Evolutionary conservation across 2,329 filamentous ascomycete species (phyloP), one percentile per base, ranked within the genome.

Genomic region (Epichloe gansuensis): DNA sequence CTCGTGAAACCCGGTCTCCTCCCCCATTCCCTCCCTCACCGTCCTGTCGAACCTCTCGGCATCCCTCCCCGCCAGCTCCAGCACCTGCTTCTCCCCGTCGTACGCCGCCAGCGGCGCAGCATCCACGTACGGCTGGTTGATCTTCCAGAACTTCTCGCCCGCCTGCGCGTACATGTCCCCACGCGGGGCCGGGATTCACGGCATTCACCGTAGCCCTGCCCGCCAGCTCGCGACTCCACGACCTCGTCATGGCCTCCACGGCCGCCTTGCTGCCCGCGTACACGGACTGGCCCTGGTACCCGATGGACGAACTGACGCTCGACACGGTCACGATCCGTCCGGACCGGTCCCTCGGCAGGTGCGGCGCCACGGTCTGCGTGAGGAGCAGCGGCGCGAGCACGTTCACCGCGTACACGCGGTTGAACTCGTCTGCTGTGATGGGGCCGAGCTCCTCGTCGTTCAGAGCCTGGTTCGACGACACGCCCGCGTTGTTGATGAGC

Each of bases 401-500:
- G 63, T 95, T 95, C 69, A 93, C 77, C 52, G 79, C 78, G 72
- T 88, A 94, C 53, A 85, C 82, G 59, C 76, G 72, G 44, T 82
- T 75, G 70, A 91, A 94, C 61, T 90, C 78, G 12, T 75, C 74
- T 5, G 75, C 63, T 4, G 76, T 78, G 56, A 88, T 78, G 35
- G 68, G 70, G 17, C 67, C 67, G 52, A 74, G 67, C 23, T 80
- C 66, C 6, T 65, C 54, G 31, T 86, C 78, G 49, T 80, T 76
- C 25, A 86, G 70, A 28, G 72, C 65, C 59, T 83, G 78, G 69
- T 93, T 91, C 41, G 78, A 71, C 35, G 80, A 73, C 6, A 83
- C 72, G 51, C 88, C 90, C 34, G 90, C 89, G 67, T 94, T 95
- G 77, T 95, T 94, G 73, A 95, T 73, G 51, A 95, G 73, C 56